Evolutionary conservation across 495 filamentous ascomycete species (phyloP).

Genomic region (Penicillium tannophilum): DNA sequence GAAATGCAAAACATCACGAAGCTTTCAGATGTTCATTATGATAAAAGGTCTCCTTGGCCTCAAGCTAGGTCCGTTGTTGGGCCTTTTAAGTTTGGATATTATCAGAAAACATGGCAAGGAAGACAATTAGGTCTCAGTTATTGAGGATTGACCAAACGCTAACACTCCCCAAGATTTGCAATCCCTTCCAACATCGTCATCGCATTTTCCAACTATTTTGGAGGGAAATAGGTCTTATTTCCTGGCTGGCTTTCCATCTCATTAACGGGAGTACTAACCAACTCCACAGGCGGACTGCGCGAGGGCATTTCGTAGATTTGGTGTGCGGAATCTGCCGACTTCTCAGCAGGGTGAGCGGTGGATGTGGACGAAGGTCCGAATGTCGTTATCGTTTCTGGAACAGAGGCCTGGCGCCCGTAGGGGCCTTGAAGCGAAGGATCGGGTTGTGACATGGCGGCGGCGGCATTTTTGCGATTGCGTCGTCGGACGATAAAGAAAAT

Average conservation of each 20-base stretch:
- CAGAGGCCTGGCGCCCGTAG: neutral
- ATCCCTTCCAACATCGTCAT: too few relatives aligned
- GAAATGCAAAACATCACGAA: too few relatives aligned
- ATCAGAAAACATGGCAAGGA: too few relatives aligned
- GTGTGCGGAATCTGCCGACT: neutral
- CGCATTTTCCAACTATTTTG: too few relatives aligned
- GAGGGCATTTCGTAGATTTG: neutral
- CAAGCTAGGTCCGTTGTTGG: too few relatives aligned
- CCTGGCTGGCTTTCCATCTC: neutral
- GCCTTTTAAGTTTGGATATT: too few relatives aligned
- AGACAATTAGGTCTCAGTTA: too few relatives aligned
- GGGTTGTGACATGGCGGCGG: neutral
- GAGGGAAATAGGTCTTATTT: too few relatives aligned
- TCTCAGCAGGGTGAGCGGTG: neutral
- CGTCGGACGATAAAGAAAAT: constrained; percentile 1
- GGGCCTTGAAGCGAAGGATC: neutral
- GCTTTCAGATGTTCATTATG: too few relatives aligned
- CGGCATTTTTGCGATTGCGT: constrained; percentile 9
- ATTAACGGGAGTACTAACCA: neutral
- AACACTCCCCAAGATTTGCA: too few relatives aligned
- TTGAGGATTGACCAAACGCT: too few relatives aligned
- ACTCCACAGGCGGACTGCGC: neutral
- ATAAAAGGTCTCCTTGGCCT: too few relatives aligned
- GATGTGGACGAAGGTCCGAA: neutral
- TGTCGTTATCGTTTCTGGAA: neutral